A percentile compares a stretch with the other conserved stretches of the same genome.
Conservation (phyloP, 202 grass and related monocot species). For the Brachypodium distachyon region DNA sequence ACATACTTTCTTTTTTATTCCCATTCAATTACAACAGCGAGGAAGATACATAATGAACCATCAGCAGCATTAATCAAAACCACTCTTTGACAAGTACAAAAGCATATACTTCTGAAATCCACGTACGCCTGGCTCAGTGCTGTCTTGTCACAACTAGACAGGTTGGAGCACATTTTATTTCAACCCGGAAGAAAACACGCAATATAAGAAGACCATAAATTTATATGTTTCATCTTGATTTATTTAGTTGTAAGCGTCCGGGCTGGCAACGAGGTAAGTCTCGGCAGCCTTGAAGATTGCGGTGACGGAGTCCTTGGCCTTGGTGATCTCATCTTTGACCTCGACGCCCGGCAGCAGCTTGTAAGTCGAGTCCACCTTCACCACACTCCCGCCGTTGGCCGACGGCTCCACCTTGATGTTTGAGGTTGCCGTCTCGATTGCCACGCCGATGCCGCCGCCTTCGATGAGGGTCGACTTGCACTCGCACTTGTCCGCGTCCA, state of each 20-base stretch:
- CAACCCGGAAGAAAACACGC: no score
- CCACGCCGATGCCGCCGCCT: slow-evolving; percentile 42
- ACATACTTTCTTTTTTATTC: no score
- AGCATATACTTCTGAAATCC: no score
- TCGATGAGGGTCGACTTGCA: slow-evolving; percentile 39
- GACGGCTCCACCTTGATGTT: slow-evolving; percentile 55
- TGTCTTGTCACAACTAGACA: no score
- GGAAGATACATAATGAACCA: no score
- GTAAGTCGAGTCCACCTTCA: slow-evolving; percentile 39
- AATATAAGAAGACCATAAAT: no score
- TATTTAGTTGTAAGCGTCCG: slow-evolving; percentile 51
- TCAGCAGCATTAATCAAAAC: no score
- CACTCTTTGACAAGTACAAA: no score
- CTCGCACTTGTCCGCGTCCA: slow-evolving; percentile 54
- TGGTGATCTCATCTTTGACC: slow-evolving; percentile 1
- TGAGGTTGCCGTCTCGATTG: slow-evolving; percentile 24
- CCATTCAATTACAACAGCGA: no score
- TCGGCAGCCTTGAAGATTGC: slow-evolving; percentile 44
- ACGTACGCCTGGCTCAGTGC: no score
- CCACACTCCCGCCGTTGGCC: slow-evolving; percentile 28
- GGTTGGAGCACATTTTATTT: no score
- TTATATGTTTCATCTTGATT: no score
- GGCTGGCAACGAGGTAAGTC: slow-evolving; percentile 49
- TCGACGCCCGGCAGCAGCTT: slow-evolving; percentile 36
- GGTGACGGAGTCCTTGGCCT: slow-evolving; percentile 40